Conservation (phyloP, 83 land plant genomes). For the Diphasiastrum complanatum region DNA sequence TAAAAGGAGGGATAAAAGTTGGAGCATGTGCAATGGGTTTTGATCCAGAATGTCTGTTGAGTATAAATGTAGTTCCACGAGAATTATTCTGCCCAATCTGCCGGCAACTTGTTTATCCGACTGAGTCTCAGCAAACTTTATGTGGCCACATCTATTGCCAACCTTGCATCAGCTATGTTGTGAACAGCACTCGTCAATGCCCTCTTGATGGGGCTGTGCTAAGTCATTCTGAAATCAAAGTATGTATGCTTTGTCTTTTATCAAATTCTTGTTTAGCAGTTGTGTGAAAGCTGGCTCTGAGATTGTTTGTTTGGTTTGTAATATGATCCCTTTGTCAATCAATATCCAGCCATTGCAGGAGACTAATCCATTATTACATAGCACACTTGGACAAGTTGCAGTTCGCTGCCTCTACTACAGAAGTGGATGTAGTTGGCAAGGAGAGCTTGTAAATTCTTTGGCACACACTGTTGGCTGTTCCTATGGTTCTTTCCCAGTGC, state of each 20-base stretch:
- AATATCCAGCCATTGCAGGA: slow-evolving; percentile 51
- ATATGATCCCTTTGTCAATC: background rate
- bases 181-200: slow-evolving; percentile 53
- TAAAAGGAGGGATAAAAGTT: no score
- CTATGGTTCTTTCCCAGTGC: slow-evolving; percentile 70
- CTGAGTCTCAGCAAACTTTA: slow-evolving; percentile 65
- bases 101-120: slow-evolving; percentile 65
- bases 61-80: slow-evolving; percentile 56
- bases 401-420: slow-evolving; percentile 66
- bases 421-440: slow-evolving; percentile 79
- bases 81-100: slow-evolving; percentile 78
- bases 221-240: slow-evolving; percentile 69
- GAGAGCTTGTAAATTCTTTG: slow-evolving; percentile 50
- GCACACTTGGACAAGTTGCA: slow-evolving; percentile 44
- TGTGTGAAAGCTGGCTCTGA: background rate
- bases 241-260: background rate
- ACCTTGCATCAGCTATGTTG: slow-evolving; percentile 57
- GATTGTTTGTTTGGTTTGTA: background rate
- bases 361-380: slow-evolving; percentile 50
- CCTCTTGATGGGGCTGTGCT: slow-evolving; percentile 72
- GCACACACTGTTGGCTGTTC: slow-evolving; percentile 49
- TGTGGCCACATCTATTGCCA: slow-evolving; percentile 75
- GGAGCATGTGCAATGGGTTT: slow-evolving; percentile 86
- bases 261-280: background rate
- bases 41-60: slow-evolving; percentile 68